Base-by-base conservation (phyloP, 2,329 filamentous ascomycete genomes). In the Cladosporium sp. region DNA sequence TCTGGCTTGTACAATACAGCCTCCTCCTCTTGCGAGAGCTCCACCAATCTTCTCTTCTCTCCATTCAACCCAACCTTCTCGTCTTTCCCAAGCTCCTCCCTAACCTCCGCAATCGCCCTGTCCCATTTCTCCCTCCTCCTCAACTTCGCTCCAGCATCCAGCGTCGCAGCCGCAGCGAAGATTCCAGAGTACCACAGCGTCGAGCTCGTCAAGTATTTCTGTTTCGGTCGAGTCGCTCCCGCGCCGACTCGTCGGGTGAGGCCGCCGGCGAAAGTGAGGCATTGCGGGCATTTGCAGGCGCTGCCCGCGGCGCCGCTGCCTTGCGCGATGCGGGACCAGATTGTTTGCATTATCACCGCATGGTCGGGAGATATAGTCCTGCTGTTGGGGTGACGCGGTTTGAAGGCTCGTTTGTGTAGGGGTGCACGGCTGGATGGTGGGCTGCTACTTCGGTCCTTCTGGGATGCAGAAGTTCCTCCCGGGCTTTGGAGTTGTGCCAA, bases 181-280 rank as follows among this genome's bases (percentile, higher is more conserved):
- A 89, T 84, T 37, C 87, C 86, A 29, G 89, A 89, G 73, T 91
- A 91, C 74, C 84, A 85, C 46, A 89, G 85, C 28, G 89, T 91
- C 37, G 78, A 79, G 2, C 73, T 89, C 82, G 67, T 88, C 69
- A 78, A 65, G 64, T 72, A 74, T 67, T 69, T 88, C 80, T 77
- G 83, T 78, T 49, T 80, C 69, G 83, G 83, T 63, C 84, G 83
- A 71, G 81, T 82, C 61, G 82, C 75, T 35, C 82, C 78, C 26
- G 81, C 79, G 49, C 82, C 83, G 53, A 85, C 83, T 63, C 82
- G 83, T 65, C 84, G 83, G 67, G 82, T 79, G 67, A 86, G 65
- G 21, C 70, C 72, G 53, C 79, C 77, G 67, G 81, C 80, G 6
- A 71, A 79, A 65, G 84, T 82, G 63, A 85, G 78, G 78, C 88